These are phyloP conservation scores for Bocquillonia castaneifolia DNA, from an alignment of 441 rosid genomes.

Conservation along the genomic window DNA sequence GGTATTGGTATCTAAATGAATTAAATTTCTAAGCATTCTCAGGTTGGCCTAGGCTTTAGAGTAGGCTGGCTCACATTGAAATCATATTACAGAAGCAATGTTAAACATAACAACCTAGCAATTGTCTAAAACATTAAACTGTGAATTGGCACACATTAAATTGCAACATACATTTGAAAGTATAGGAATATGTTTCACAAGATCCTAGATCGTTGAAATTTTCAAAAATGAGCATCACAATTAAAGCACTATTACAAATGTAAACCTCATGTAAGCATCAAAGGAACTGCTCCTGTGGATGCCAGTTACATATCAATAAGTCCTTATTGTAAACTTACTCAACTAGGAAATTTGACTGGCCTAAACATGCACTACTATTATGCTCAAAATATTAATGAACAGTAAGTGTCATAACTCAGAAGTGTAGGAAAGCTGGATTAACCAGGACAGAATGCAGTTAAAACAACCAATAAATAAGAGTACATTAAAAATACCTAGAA, in stretches of 20 bases:
- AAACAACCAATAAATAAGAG: slow-evolving; percentile 17
- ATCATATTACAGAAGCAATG: background rate
- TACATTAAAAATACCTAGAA: slow-evolving; percentile 24
- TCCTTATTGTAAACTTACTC: background rate
- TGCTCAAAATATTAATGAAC: slow-evolving; percentile 1
- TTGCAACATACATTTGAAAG: background rate
- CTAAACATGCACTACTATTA: background rate
- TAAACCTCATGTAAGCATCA: slow-evolving; percentile 1
- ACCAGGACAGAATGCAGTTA: slow-evolving; percentile 6
- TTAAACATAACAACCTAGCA: background rate
- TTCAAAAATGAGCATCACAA: background rate
- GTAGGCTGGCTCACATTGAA: slow-evolving; percentile 4
- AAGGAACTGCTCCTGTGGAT: slow-evolving; percentile 6
- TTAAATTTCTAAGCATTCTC: background rate
- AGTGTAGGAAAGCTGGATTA: slow-evolving; percentile 1
- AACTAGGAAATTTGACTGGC: slow-evolving; percentile 5
- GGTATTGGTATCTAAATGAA: background rate
- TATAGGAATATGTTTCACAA: background rate
- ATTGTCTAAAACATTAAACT: background rate
- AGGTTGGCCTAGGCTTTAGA: background rate
- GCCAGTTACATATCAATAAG: background rate
- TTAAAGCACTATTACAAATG: background rate
- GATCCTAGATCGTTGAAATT: background rate
- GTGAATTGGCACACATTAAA: background rate
- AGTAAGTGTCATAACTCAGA: slow-evolving; percentile 6